Evolutionary conservation across 1,284 basidiomycete genomes (phyloP), one percentile per base, ranked within the genome.

Genomic region (Sporisorium exsertum): DNA sequence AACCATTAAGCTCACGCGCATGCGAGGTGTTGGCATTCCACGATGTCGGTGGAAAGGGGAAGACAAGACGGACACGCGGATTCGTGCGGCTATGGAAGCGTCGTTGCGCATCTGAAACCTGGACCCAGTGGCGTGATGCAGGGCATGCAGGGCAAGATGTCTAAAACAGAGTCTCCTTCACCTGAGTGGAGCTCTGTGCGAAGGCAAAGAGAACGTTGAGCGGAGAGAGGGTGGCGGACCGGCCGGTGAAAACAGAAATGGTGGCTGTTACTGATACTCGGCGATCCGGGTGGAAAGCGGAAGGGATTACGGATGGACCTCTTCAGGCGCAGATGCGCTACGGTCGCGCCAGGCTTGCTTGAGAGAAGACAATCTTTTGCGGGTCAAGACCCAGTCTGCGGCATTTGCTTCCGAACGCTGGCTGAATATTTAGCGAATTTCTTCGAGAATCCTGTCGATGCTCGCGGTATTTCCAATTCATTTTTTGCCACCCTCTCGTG

Each of bases 11-110:
- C n/a, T n/a, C n/a, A n/a, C n/a, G n/a, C n/a, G n/a, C n/a, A n/a
- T n/a, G n/a, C 15, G 46, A n/a, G n/a, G 16, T 18, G n/a, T 5
- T 53, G 26, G 57, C 63, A 58, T 59, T 65, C 57, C 57, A 59
- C 57, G 57, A 65, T 65, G 56, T 51, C 51, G 45, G 52, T 45
- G 63, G 57, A 50, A 49, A 27, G 22, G 32, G 20, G 27, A 49
- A 8, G 18, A 18, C 35, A 15, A n/a, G 20, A 42, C 22, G 5
- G 32, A 40, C 24, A 40, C 35, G 33, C 22, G 22, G 32, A 26
- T n/a, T 5, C 22, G 20, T 58, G 43, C 55, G 62, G 62, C 27
- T 64, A 16, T 24, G 32, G 49, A 64, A 58, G 55, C 62, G 43
- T 20, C 15, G 46, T 26, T 2, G 8, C 22, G 22, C 45, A 4